These are phyloP conservation scores for Alternaria tenuissima DNA, from an alignment of 2,329 filamentous ascomycete species.

Conservation along the genomic window DNA sequence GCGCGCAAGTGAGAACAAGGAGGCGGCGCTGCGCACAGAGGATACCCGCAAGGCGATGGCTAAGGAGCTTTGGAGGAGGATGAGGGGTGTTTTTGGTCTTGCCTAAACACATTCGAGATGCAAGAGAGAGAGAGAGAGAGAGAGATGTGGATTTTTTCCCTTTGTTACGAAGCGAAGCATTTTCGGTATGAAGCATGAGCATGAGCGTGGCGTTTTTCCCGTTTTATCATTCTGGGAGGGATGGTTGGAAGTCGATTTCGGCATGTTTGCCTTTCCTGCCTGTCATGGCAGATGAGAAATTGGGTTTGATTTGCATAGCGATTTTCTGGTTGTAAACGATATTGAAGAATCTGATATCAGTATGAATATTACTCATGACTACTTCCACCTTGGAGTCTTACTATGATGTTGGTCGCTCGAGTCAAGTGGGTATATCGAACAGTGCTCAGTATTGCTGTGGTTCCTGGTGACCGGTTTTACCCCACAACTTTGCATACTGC, in stretches of 20 bases:
- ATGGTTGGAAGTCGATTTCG: background rate
- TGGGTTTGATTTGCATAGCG: background rate
- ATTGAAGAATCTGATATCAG: background rate
- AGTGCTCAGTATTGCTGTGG: background rate
- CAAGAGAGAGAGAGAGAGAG: too few relatives aligned
- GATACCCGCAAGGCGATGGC: slow-evolving; percentile 62
- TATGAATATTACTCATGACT: background rate
- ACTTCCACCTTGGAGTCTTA: background rate
- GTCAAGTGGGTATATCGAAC: background rate
- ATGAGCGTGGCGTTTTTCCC: slow-evolving; percentile 5
- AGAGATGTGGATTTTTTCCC: background rate
- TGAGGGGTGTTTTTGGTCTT: slow-evolving; percentile 38
- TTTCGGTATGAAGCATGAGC: background rate
- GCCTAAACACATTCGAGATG: slow-evolving; percentile 15
- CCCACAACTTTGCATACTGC: background rate
- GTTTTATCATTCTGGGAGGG: background rate
- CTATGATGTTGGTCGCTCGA: background rate
- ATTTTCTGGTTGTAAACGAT: background rate
- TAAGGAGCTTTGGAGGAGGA: slow-evolving; percentile 56
- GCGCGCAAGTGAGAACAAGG: slow-evolving; percentile 68
- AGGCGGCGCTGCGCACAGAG: slow-evolving; percentile 64
- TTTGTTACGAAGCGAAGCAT: slow-evolving; percentile 1
- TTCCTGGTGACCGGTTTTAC: too few relatives aligned
- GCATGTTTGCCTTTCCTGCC: background rate
- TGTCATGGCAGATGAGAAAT: background rate